Conservation (phyloP, 495 filamentous ascomycete species). For the Neurospora sp. region DNA sequence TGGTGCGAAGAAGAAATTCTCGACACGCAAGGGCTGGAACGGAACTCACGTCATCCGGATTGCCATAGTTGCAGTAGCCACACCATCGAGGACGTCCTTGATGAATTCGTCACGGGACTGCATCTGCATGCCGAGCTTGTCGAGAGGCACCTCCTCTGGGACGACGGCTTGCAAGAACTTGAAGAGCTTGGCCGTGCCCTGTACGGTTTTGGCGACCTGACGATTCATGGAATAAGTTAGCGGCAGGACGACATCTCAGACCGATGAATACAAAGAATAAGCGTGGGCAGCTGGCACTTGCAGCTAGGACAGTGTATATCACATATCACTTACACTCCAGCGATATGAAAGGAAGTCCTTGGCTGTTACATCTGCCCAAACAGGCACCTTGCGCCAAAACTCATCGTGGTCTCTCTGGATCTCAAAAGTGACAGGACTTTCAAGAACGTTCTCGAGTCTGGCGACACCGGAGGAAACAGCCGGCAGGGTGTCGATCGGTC, state of each 20-base stretch:
- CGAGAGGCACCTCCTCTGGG: slow-evolving; percentile 33
- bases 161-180: slow-evolving; percentile 35
- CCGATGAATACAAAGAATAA: not conserved
- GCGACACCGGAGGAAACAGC: not conserved
- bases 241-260: not conserved
- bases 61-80: slow-evolving; percentile 42
- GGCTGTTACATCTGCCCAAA: slow-evolving; percentile 33
- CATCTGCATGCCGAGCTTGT: slow-evolving; percentile 18
- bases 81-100: slow-evolving; percentile 38
- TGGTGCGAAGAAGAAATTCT: not conserved
- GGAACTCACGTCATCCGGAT: slow-evolving; percentile 36
- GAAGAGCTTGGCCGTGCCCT: slow-evolving; percentile 26
- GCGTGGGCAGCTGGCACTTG: not conserved
- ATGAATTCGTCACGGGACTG: slow-evolving; percentile 41
- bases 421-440: slow-evolving; percentile 3
- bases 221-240: not conserved
- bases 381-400: slow-evolving; percentile 35
- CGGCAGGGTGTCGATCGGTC: not conserved
- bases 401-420: slow-evolving; percentile 13
- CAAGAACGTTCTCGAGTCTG: not conserved
- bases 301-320: not conserved
- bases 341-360: slow-evolving; percentile 35
- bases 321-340: slow-evolving; percentile 33
- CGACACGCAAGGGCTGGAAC: slow-evolving; percentile 5
- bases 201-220: slow-evolving; percentile 31